These are phyloP conservation scores for Cucumis melo DNA, from an alignment of 306 rosid species.

Conservation along the genomic window DNA sequence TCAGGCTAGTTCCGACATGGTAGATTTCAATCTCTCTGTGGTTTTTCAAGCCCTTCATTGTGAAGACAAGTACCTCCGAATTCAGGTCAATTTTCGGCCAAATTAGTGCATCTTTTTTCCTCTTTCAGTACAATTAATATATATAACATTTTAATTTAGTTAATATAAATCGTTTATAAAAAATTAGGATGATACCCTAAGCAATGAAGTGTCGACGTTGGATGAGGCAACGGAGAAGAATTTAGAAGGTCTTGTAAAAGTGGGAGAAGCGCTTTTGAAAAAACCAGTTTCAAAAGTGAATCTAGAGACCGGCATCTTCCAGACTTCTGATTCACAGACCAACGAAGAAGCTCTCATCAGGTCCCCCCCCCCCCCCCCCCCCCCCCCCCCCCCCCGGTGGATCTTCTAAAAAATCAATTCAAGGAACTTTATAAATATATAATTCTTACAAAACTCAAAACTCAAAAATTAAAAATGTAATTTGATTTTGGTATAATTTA, in stretches of 20 bases:
- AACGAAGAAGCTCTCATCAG: conserved; percentile 15
- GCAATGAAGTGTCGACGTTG: conserved; percentile 1
- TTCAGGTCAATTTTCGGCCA: neutral
- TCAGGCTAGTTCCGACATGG: conserved; percentile 20
- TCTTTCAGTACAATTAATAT: too few relatives aligned
- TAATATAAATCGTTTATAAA: neutral
- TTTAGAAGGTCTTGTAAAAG: conserved; percentile 3
- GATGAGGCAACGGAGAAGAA: conserved; percentile 18
- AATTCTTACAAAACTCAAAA: too few relatives aligned
- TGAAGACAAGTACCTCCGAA: conserved; percentile 17
- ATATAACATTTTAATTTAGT: too few relatives aligned
- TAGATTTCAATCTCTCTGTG: conserved; percentile 11
- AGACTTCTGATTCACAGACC: neutral
- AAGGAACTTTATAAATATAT: too few relatives aligned
- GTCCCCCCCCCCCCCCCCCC: neutral
- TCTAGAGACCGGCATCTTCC: conserved; percentile 6
- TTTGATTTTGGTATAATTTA: too few relatives aligned
- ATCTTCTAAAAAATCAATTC: too few relatives aligned
- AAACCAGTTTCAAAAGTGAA: conserved; percentile 15
- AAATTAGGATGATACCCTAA: conserved; percentile 10
- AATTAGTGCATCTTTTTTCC: neutral
- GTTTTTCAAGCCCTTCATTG: conserved; percentile 18
- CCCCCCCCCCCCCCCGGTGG: too few relatives aligned
- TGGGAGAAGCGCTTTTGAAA: conserved; percentile 10
- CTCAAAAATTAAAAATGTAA: too few relatives aligned